A percentile compares a stretch with the other conserved stretches of the same genome.
phyloP scores from a whole-genome alignment of 345 rosid species.

The Ceriops decandra region DNA sequence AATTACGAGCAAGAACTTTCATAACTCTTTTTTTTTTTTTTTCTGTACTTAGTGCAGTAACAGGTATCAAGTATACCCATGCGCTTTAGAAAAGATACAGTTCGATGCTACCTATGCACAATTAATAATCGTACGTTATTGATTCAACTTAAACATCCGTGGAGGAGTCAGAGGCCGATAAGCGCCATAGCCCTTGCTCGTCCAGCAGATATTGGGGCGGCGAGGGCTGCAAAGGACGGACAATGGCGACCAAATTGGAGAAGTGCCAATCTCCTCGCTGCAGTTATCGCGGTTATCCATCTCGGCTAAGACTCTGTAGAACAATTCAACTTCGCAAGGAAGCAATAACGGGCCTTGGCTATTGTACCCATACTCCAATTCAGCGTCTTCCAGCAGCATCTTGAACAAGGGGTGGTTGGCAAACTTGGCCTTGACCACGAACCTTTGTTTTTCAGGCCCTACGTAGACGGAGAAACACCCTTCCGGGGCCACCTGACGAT shows the following conservation, averaged over 20 bases:
- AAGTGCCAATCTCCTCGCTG: not conserved
- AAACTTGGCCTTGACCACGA: slow-evolving; percentile 47
- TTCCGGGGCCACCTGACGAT: slow-evolving; percentile 29
- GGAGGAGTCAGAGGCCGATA: slow-evolving; percentile 43
- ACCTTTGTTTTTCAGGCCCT: slow-evolving; percentile 52
- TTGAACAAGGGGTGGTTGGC: slow-evolving; percentile 70
- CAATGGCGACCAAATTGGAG: slow-evolving; percentile 9
- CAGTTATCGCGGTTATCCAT: slow-evolving; percentile 31
- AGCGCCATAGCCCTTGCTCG: slow-evolving; percentile 20
- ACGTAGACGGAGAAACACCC: slow-evolving; percentile 81
- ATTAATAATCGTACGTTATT: slow-evolving; percentile 3
- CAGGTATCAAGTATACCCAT: too few species aligned
- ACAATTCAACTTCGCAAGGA: slow-evolving; percentile 71
- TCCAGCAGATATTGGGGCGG: not conserved
- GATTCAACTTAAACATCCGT: slow-evolving; percentile 35
- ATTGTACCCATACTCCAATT: slow-evolving; percentile 52
- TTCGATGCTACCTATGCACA: too few species aligned
- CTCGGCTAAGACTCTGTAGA: slow-evolving; percentile 51
- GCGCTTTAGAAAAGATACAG: too few species aligned
- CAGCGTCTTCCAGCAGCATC: slow-evolving; percentile 75
- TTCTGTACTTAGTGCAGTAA: too few species aligned
- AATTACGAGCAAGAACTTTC: too few species aligned
- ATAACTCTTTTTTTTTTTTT: too few species aligned
- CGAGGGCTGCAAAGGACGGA: slow-evolving; percentile 10
- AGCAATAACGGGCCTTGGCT: slow-evolving; percentile 65